These are phyloP conservation scores for Eucalyptus brandiana DNA, from an alignment of 345 rosid genomes.

Conservation along the genomic window DNA sequence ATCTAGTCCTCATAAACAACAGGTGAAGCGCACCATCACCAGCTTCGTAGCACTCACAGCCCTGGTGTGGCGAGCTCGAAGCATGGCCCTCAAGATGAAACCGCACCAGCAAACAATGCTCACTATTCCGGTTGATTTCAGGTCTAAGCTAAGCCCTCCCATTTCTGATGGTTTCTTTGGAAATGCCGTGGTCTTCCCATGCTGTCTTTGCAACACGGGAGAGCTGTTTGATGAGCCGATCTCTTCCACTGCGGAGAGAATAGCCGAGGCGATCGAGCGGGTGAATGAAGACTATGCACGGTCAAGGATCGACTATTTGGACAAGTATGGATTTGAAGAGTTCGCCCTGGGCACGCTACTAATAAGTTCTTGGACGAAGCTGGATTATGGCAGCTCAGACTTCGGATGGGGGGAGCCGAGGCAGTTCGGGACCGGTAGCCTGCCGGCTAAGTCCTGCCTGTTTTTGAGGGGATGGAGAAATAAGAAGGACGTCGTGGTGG, in stretches of 20 bases:
- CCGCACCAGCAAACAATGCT: neutral
- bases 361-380: neutral
- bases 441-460: neutral
- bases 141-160: neutral
- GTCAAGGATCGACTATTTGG: neutral
- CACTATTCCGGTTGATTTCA: neutral
- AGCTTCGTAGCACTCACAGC: neutral
- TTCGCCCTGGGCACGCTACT: neutral
- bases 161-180: neutral
- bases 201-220: neutral
- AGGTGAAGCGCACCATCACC: neutral
- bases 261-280: neutral
- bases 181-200: neutral
- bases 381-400: neutral
- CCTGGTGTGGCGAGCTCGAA: neutral
- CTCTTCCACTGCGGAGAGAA: neutral
- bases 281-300: neutral
- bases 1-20: neutral
- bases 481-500: neutral
- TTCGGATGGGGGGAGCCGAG: neutral
- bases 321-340: neutral
- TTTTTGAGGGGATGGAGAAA: neutral
- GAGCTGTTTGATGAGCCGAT: neutral
- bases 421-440: neutral
- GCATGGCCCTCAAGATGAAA: neutral